A percentile compares a stretch with the other conserved stretches of the same genome.
Conservation (phyloP, 2,329 filamentous ascomycete genomes). For the Talaromyces sp. region DNA sequence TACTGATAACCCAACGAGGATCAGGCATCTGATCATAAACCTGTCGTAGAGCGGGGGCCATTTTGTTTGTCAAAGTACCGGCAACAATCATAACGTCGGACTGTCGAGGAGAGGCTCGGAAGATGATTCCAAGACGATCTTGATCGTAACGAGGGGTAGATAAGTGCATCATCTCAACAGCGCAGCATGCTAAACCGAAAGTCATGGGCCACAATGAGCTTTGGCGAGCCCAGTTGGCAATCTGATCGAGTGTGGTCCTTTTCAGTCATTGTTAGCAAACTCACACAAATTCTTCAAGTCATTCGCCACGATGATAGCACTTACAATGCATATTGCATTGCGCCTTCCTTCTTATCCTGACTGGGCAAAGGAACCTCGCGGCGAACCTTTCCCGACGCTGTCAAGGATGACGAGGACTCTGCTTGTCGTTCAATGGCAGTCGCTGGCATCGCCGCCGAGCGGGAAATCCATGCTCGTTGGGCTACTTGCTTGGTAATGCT, state of each 20-base stretch:
- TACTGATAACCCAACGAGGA: constrained; percentile 80
- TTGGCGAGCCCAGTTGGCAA: constrained; percentile 85
- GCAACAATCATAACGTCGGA: constrained; percentile 91
- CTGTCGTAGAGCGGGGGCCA: constrained; percentile 82
- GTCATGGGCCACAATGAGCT: constrained; percentile 89
- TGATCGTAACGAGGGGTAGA: constrained; percentile 89
- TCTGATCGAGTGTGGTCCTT: constrained; percentile 58
- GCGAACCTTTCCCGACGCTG: constrained; percentile 43
- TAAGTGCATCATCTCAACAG: constrained; percentile 91
- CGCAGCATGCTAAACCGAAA: constrained; percentile 86
- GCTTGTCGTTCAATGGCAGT: constrained; percentile 40
- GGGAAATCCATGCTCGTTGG: constrained; percentile 40
- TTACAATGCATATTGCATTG: constrained; percentile 51
- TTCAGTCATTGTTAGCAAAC: neutral
- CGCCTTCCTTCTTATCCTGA: constrained; percentile 50
- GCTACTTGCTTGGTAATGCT: constrained; percentile 34
- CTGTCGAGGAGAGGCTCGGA: constrained; percentile 78
- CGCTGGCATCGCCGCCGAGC: constrained; percentile 42
- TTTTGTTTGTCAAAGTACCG: constrained; percentile 88
- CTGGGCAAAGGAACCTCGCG: constrained; percentile 48
- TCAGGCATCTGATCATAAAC: constrained; percentile 96
- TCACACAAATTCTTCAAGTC: neutral
- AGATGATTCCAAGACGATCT: constrained; percentile 82
- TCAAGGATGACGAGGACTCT: constrained; percentile 33
- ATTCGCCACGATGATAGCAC: constrained; percentile 22